Evolutionary conservation across 179 eudicot genomes (phyloP).

Genomic region (Silene vulgaris): DNA sequence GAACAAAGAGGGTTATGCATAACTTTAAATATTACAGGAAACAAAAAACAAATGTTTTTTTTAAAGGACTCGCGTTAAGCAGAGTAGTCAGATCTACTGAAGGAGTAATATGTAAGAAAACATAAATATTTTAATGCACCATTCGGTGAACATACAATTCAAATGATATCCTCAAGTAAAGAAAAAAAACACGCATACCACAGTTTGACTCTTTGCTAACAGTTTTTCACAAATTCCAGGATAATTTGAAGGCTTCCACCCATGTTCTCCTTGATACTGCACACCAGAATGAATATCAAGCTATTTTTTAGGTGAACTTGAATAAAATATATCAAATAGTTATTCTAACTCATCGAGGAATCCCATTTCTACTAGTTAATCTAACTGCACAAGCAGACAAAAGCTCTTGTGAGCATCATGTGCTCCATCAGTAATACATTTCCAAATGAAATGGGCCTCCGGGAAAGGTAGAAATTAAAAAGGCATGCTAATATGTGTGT

Average conservation of each 20-base stretch:
- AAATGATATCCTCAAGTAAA: not conserved
- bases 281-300: slow-evolving; percentile 21
- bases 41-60: not conserved
- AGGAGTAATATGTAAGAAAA: slow-evolving; percentile 2
- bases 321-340: slow-evolving; percentile 1
- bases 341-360: slow-evolving; percentile 1
- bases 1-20: too few species aligned
- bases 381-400: not conserved
- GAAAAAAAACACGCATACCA: slow-evolving; percentile 48
- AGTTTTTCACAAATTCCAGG: slow-evolving; percentile 91
- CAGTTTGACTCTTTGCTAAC: slow-evolving; percentile 86
- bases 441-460: not conserved
- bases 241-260: slow-evolving; percentile 89
- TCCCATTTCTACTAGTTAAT: not conserved
- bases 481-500: not conserved
- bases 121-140: slow-evolving; percentile 1
- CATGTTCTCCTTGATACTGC: slow-evolving; percentile 92
- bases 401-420: not conserved
- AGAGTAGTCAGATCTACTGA: slow-evolving; percentile 3
- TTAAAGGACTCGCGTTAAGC: not conserved
- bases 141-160: slow-evolving; percentile 4
- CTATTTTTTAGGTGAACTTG: not conserved
- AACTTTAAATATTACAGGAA: not conserved
- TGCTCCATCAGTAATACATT: not conserved
- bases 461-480: not conserved